phyloP scores from a whole-genome alignment of 306 rosid species.

The Quercus bicolor region DNA sequence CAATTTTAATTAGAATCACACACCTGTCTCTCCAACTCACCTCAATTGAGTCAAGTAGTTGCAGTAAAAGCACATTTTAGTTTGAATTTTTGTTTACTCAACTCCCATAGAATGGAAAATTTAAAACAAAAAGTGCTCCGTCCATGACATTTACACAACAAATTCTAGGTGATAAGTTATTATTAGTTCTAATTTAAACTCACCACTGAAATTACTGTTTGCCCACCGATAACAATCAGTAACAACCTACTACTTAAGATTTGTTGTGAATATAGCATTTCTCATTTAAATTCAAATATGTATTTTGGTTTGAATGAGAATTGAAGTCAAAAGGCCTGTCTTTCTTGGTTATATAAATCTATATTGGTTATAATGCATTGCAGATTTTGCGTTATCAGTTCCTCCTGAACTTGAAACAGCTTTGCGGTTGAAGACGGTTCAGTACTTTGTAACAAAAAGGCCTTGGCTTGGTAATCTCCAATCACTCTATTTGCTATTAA shows the following conservation, averaged over 20 bases:
- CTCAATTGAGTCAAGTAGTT: background rate
- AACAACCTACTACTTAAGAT: too few relatives aligned
- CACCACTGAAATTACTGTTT: too few relatives aligned
- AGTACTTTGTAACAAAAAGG: slow-evolving; percentile 72
- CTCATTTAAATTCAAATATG: too few relatives aligned
- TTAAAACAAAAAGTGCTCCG: background rate
- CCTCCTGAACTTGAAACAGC: slow-evolving; percentile 76
- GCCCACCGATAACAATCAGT: too few relatives aligned
- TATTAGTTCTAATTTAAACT: too few relatives aligned
- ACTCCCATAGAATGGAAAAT: background rate
- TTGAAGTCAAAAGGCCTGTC: background rate
- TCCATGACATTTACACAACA: too few relatives aligned
- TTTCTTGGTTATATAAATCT: background rate
- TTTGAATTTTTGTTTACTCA: background rate
- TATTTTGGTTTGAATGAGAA: background rate
- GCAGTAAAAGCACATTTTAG: background rate
- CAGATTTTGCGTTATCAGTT: slow-evolving; percentile 58
- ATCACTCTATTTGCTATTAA: background rate
- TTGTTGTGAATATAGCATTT: too few relatives aligned
- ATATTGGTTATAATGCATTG: slow-evolving; percentile 9
- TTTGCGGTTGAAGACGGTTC: slow-evolving; percentile 68
- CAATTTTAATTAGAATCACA: background rate
- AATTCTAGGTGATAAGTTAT: too few relatives aligned
- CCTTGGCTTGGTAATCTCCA: slow-evolving; percentile 89
- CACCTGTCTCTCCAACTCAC: background rate